These are phyloP conservation scores for Conticribra weissflogii DNA, from an alignment of 108 stramenopile species.

Conservation along the genomic window DNA sequence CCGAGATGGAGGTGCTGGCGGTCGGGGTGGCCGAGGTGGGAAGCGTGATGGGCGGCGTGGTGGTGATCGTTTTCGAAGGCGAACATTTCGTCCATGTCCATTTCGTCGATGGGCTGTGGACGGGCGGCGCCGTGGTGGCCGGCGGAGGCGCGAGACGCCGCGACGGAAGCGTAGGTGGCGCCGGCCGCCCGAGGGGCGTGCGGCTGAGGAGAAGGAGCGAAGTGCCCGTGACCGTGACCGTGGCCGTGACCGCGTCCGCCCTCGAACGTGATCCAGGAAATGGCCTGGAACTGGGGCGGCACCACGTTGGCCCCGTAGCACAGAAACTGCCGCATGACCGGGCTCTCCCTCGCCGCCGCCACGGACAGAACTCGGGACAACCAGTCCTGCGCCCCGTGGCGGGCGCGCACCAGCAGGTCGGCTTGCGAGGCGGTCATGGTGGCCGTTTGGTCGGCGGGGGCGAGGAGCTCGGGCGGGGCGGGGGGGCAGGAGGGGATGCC, in stretches of 20 bases:
- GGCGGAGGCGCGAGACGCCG: slow-evolving; percentile 6
- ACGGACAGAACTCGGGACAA: slow-evolving; percentile 59
- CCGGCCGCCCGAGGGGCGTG: slow-evolving; percentile 5
- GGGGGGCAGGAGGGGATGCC: slow-evolving; percentile 38
- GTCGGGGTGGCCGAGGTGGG: not conserved
- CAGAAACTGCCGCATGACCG: slow-evolving; percentile 72
- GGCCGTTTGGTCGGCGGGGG: not conserved
- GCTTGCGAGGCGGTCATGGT: slow-evolving; percentile 24
- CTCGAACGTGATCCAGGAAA: slow-evolving; percentile 73
- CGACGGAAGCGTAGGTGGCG: not conserved
- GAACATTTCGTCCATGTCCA: slow-evolving; percentile 88
- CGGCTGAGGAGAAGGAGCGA: not conserved
- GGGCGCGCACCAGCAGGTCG: slow-evolving; percentile 46
- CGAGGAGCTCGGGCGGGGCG: slow-evolving; percentile 51
- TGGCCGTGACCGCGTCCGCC: slow-evolving; percentile 27
- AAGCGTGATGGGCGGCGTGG: slow-evolving; percentile 12
- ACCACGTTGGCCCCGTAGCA: slow-evolving; percentile 82
- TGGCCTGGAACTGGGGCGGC: slow-evolving; percentile 81
- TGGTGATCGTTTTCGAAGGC: slow-evolving; percentile 50
- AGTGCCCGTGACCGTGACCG: no score
- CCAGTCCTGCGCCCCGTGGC: slow-evolving; percentile 76
- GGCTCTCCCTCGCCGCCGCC: slow-evolving; percentile 64
- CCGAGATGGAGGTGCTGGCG: slow-evolving; percentile 7
- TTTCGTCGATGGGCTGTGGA: slow-evolving; percentile 63
- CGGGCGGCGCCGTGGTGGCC: not conserved